phyloP scores from a whole-genome alignment of 495 filamentous ascomycete species.

The Podospora didyma region DNA sequence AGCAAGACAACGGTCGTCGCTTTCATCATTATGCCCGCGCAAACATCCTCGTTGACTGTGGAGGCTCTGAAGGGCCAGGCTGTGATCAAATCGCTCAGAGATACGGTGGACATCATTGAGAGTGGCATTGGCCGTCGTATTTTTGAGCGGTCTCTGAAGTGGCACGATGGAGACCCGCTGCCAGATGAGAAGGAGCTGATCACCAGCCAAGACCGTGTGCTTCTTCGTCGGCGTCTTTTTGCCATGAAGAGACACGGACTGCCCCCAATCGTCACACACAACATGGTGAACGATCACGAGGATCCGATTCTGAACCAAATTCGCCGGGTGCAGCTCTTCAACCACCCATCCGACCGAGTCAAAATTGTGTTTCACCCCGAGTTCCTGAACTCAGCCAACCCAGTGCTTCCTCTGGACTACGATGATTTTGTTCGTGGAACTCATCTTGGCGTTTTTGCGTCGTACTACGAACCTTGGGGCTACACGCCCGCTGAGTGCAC shows the following conservation, averaged over 20 bases:
- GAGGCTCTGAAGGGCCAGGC: slow-evolving; percentile 96
- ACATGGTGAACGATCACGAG: slow-evolving; percentile 92
- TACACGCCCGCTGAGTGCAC: slow-evolving; percentile 98
- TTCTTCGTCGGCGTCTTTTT: slow-evolving; percentile 86
- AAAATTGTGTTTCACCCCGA: slow-evolving; percentile 98
- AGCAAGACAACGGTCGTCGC: slow-evolving; percentile 97
- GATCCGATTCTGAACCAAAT: slow-evolving; percentile 97
- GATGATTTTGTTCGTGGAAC: slow-evolving; percentile 98
- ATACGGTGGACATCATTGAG: slow-evolving; percentile 88
- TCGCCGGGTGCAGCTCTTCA: slow-evolving; percentile 93
- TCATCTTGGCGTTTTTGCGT: slow-evolving; percentile 90
- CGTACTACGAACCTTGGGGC: slow-evolving; percentile 99
- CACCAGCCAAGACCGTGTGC: slow-evolving; percentile 84
- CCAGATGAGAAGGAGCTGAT: slow-evolving; percentile 96
- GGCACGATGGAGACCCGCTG: slow-evolving; percentile 89
- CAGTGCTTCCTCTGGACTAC: slow-evolving; percentile 92
- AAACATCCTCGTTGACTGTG: slow-evolving; percentile 93
- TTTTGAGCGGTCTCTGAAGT: slow-evolving; percentile 87
- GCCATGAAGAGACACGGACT: slow-evolving; percentile 90
- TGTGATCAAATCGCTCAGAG: slow-evolving; percentile 90
- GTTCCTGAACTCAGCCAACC: slow-evolving; percentile 93
- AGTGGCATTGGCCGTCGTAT: slow-evolving; percentile 85
- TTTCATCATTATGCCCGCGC: slow-evolving; percentile 98
- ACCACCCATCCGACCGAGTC: slow-evolving; percentile 88
- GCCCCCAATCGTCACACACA: slow-evolving; percentile 98